Conservation (phyloP, 495 filamentous ascomycete species). For the Xeromyces bisporus region DNA sequence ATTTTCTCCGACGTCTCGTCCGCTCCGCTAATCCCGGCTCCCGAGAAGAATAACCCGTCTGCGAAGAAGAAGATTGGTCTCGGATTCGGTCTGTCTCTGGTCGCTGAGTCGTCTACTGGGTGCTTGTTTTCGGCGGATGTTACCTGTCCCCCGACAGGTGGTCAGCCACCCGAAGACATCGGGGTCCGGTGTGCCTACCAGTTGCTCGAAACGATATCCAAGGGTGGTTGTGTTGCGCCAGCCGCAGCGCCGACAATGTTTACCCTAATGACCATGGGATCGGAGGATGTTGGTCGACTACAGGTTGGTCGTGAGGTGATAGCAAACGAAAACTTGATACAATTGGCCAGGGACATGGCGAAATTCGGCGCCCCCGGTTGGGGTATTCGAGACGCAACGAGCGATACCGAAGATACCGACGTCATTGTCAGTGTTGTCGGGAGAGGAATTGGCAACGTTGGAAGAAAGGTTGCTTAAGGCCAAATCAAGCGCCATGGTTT, state of each 20-base stretch:
- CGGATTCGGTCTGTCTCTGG: conserved; percentile 77
- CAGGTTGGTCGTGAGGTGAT: conserved; percentile 52
- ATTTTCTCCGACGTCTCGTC: conserved; percentile 57
- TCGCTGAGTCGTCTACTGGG: conserved; percentile 78
- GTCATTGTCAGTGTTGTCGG: conserved; percentile 85
- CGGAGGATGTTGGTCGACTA: conserved; percentile 51
- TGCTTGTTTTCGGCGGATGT: conserved; percentile 78
- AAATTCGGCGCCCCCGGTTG: conserved; percentile 73
- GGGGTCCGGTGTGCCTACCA: conserved; percentile 78
- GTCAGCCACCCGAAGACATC: conserved; percentile 73
- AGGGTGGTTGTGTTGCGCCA: conserved; percentile 65
- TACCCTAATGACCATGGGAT: conserved; percentile 91
- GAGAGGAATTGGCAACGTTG: conserved; percentile 86
- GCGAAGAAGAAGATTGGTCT: conserved; percentile 58
- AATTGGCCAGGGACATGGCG: conserved; percentile 64
- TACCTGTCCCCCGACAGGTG: conserved; percentile 62
- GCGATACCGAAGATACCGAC: conserved; percentile 48
- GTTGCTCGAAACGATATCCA: conserved; percentile 61
- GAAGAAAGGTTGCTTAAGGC: conserved; percentile 70
- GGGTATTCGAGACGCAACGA: conserved; percentile 60
- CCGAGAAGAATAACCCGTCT: conserved; percentile 39
- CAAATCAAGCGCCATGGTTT: too few species aligned
- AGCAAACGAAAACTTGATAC: conserved; percentile 60
- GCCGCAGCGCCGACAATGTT: conserved; percentile 54
- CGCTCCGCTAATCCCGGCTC: conserved; percentile 51